Evolutionary conservation across 2,329 filamentous ascomycete genomes (phyloP).

Genomic region (Fusarium incarnatum): DNA sequence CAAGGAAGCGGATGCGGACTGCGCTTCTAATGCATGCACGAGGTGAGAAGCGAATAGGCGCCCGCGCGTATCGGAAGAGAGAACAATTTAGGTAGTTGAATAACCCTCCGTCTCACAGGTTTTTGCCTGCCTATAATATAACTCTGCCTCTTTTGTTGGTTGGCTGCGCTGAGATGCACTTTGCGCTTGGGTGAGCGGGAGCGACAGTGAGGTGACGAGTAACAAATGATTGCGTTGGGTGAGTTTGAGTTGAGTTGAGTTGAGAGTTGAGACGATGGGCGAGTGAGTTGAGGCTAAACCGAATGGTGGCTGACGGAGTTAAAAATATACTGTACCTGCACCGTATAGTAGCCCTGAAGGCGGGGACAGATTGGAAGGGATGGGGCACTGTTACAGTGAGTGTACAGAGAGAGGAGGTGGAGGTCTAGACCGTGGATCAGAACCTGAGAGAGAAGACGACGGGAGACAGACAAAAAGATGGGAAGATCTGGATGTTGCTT

Average conservation of each 20-base stretch:
- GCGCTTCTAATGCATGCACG: slow-evolving; percentile 26
- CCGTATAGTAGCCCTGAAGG: slow-evolving; percentile 21
- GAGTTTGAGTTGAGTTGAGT: slow-evolving; percentile 14
- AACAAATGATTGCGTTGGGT: slow-evolving; percentile 11
- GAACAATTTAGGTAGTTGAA: slow-evolving; percentile 1
- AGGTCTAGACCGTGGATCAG: neutral
- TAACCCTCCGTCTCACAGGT: neutral
- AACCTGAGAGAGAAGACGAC: neutral
- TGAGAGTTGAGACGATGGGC: neutral
- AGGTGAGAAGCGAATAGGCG: slow-evolving; percentile 33
- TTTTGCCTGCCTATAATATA: neutral
- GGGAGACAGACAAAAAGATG: neutral
- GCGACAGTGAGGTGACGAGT: neutral
- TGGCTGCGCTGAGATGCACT: neutral
- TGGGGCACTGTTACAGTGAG: slow-evolving; percentile 14
- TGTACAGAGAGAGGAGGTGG: neutral
- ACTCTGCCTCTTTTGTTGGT: neutral
- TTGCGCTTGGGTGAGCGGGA: neutral
- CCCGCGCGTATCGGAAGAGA: slow-evolving; percentile 27
- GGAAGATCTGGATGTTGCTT: neutral
- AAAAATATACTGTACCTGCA: slow-evolving; percentile 39
- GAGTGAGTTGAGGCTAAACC: slow-evolving; percentile 27
- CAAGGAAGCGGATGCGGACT: slow-evolving; percentile 11
- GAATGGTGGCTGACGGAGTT: slow-evolving; percentile 35
- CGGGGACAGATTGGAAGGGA: slow-evolving; percentile 15